Base-by-base conservation (phyloP, 2,329 filamentous ascomycete genomes). In the Neofusicoccum ribis region DNA sequence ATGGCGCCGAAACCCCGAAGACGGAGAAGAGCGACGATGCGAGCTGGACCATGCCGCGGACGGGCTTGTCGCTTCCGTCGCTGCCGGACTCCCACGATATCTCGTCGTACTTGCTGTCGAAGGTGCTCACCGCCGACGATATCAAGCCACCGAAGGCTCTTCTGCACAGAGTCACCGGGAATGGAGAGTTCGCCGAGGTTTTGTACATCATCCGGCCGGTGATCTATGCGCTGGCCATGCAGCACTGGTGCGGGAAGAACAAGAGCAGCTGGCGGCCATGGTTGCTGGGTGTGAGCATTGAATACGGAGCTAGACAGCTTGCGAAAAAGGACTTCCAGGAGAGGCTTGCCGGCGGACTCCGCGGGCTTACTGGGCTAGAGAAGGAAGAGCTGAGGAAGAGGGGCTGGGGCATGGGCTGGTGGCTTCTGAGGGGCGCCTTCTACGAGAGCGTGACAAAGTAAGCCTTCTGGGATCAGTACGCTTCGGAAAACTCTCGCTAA, bases 361-460 rank as follows among this genome's bases (percentile, higher is more conserved):
- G 91, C 58, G 93, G 86, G 0, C 74, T 95, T 37, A 97, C 94
- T 27, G 88, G 90, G 8, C 83, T 99, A 17, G 95, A 99, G 80
- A 88, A 89, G 65, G 94, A 97, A 70, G 94, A 98, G 81, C 88
- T 96, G 84, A 88, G 85, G 74, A 93, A 92, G 79, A 85, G 95
- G 68, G 93, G 91, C 44, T 96, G 93, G 92, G 89, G 88, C 1
- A 89, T 97, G 83, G 91, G 89, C 20, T 98, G 95, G 94, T 99
- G 95, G 95, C 81, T 86, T 31, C 95, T 99, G 92, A 88, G 94
- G 67, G 94, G 95, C n/a, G 93, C 93, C 2, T 96, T 96, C 72
- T 99, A 99, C 78, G 92, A 98, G 78, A 92, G 93, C 72, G 84
- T 97, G 67, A 96, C 92, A 54, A 86, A 84, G 84, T 86, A 78